Evolutionary conservation across 768 basidiomycete species (phyloP).

Genomic region (Phallus indusiatus): DNA sequence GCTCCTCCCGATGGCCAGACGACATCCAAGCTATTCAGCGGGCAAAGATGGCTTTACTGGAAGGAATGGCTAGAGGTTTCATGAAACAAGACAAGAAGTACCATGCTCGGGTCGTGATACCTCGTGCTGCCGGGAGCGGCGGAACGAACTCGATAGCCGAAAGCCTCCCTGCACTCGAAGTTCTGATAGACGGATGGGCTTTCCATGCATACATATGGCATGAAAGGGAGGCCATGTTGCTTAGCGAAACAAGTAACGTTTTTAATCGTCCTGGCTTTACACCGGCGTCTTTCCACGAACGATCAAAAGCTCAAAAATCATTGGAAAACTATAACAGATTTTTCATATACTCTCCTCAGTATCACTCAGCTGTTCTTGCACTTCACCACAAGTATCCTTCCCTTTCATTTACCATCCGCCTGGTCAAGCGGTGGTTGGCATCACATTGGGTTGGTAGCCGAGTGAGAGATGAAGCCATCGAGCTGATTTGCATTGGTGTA

Average conservation of each 20-base stretch:
- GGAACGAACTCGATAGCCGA: slow-evolving; percentile 33
- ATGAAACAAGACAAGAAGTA: slow-evolving; percentile 39
- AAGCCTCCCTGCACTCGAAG: slow-evolving; percentile 65
- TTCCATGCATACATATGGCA: slow-evolving; percentile 81
- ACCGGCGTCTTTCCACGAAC: slow-evolving; percentile 30
- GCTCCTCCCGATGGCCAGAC: slow-evolving; percentile 90
- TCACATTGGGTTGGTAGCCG: slow-evolving; percentile 77
- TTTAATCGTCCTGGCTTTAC: not conserved
- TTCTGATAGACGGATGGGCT: slow-evolving; percentile 81
- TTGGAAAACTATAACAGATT: slow-evolving; percentile 53
- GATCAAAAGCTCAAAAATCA: slow-evolving; percentile 46
- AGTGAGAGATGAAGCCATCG: slow-evolving; percentile 69
- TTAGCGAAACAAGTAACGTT: not conserved
- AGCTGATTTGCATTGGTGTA: slow-evolving; percentile 72
- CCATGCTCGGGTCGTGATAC: slow-evolving; percentile 49
- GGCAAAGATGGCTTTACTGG: slow-evolving; percentile 88
- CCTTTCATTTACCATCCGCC: slow-evolving; percentile 75
- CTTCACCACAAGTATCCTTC: slow-evolving; percentile 73
- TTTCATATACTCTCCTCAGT: slow-evolving; percentile 73
- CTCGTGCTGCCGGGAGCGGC: slow-evolving; percentile 35
- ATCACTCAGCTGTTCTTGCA: slow-evolving; percentile 75
- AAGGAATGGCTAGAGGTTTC: slow-evolving; percentile 61
- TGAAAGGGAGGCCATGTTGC: slow-evolving; percentile 68
- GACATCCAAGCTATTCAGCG: slow-evolving; percentile 88
- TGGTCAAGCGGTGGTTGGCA: slow-evolving; percentile 90